These are phyloP conservation scores for Lindgomyces ingoldianus DNA, from an alignment of 495 filamentous ascomycete genomes.

Conservation along the genomic window DNA sequence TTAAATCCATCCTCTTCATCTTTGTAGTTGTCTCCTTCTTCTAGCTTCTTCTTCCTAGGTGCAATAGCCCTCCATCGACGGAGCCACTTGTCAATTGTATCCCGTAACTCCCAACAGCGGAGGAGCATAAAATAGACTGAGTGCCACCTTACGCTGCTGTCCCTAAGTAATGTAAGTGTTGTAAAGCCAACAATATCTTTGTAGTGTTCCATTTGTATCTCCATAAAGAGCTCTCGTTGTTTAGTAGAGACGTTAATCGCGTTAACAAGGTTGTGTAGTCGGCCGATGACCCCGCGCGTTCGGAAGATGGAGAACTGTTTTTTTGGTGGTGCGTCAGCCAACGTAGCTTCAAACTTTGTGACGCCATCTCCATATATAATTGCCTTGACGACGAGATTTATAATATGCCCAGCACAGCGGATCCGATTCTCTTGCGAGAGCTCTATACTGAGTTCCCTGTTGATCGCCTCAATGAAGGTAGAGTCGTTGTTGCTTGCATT, in stretches of 20 bases:
- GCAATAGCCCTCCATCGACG: neutral
- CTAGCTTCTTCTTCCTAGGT: neutral
- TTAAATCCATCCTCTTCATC: neutral
- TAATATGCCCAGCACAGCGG: neutral
- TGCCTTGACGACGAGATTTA: neutral
- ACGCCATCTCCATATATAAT: constrained; percentile 1
- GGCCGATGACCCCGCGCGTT: neutral
- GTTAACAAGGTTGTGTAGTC: neutral
- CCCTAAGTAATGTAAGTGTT: neutral
- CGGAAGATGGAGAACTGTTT: neutral
- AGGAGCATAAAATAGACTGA: constrained; percentile 1
- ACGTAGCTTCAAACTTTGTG: neutral
- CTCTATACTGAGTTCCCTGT: neutral
- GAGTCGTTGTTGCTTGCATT: neutral
- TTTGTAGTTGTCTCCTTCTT: neutral
- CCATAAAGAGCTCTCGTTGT: neutral
- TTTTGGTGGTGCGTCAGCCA: neutral
- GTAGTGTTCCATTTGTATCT: neutral
- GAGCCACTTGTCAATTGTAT: neutral
- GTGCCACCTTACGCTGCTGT: neutral
- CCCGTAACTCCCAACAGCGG: neutral
- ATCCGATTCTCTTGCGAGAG: neutral
- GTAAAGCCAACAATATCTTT: constrained; percentile 6
- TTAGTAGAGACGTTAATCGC: neutral
- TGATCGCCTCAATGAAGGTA: neutral